Base-by-base conservation (phyloP, 1,284 basidiomycete species). In the Ganoderma meredithae region DNA sequence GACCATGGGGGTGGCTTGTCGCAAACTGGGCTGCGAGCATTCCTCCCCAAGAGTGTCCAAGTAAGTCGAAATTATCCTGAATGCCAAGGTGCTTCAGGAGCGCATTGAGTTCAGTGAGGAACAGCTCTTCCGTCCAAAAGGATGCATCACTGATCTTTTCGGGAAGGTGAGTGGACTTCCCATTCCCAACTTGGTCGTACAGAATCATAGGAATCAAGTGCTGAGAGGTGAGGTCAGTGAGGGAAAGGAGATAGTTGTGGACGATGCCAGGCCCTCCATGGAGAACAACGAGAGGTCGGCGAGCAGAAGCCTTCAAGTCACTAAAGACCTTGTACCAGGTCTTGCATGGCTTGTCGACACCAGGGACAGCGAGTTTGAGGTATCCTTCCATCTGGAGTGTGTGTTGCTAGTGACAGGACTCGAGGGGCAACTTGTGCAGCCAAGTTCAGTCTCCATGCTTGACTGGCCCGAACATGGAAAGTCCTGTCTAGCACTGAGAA, bases 101-200 rank as follows among this genome's bases (percentile, higher is more conserved):
- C 68, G 82, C 84, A n/a, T 82, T 80, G 10, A 88, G 80, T 72
- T 88, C 84, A 66, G 83, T 79, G 70, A 86, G 75, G 75, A 86
- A 87, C 15, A 87, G 79, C n/a, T 83, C 78, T 9, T 80, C 73
- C 5, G 81, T 84, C 85, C 85, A 87, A 73, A 86, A 86, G 0
- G 68, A 67, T 17, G 69, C 69, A 1, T 78, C 76, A 17, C 69
- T 77, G 9, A 68, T 47, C 65, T 81, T 83, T 19, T 82, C 79
- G 0, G 63, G 75, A 2, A 80, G 77, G 62, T 83, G 83, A 1
- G 83, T 81, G 6, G 84, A 86, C 49, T 71, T 65, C 3, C 82
- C 84, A 52, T 72, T 81, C 9, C 85, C 85, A 40, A 87, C 67
- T 69, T 85, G 84, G 69, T 86, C 85, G 73, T 86, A 86, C 60